A percentile compares a stretch with the other conserved stretches of the same genome.
Evolutionary conservation across 225 moss, liverwort and hornwort species (phyloP).

Genomic region (Sphagnum tenellum): DNA sequence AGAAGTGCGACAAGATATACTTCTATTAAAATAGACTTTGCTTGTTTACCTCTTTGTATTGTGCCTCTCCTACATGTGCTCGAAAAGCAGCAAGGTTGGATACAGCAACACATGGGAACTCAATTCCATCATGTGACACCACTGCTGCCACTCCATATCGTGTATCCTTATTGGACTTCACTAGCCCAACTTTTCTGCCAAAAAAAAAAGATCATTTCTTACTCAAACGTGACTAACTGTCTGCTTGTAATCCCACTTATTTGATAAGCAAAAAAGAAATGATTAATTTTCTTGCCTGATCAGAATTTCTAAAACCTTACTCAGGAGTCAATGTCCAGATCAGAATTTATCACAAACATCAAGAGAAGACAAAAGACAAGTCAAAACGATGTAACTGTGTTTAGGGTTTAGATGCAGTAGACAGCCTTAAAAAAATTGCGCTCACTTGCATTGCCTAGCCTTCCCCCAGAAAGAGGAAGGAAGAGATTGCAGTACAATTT

Average conservation of each 20-base stretch:
- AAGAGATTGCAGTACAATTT: not conserved
- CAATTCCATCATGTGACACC: constrained; percentile 77
- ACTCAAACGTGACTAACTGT: constrained; percentile 1
- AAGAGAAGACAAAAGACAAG: too few species aligned
- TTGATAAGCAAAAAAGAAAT: not conserved
- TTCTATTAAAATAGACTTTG: too few species aligned
- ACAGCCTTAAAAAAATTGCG: too few species aligned
- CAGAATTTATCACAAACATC: too few species aligned
- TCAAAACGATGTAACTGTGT: too few species aligned
- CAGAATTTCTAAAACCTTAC: not conserved
- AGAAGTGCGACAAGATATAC: too few species aligned
- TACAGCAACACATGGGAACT: constrained; percentile 85
- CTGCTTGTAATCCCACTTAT: not conserved
- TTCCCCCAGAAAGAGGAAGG: not conserved
- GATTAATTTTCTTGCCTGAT: not conserved
- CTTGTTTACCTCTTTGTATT: constrained; percentile 57
- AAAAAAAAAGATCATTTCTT: constrained; percentile 8
- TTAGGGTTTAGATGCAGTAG: too few species aligned
- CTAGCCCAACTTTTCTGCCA: constrained; percentile 70
- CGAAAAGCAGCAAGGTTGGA: constrained; percentile 64
- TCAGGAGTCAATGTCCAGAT: too few species aligned
- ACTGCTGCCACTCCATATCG: constrained; percentile 76
- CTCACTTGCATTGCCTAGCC: too few species aligned
- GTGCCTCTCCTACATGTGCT: constrained; percentile 55
- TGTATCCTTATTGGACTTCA: constrained; percentile 88